Base-by-base conservation (phyloP, 139 green algal species). In the Eudorina sp. region DNA sequence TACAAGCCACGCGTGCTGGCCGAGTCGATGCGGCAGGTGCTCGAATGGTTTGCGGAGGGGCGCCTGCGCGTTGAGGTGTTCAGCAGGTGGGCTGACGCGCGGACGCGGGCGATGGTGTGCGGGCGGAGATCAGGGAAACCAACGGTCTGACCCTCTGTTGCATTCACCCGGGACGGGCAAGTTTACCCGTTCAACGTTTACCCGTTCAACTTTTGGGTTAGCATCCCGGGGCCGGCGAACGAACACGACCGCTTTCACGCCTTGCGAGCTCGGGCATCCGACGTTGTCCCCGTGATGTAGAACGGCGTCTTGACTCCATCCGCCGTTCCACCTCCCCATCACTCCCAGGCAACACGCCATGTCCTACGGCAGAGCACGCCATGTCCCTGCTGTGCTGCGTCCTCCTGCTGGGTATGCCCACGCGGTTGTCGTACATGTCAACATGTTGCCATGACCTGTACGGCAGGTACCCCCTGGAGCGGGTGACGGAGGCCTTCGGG, bases 1-100 rank as follows among this genome's bases (percentile, higher is more conserved):
- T 53, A 95, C 45, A 19, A 90, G 19, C 96, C 96, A 1, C 69
- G 79, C 0, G 75, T 95, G 48, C 93, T 98, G 73, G 89, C 80
- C 29, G 70, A 85, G 13, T 92, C 83, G 34, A 90, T 98, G 80
- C 41, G 31, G 16, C 80, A 97, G 70, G 83, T 96, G 53, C 81
- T 95, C 18, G 25, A 55, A 14, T 94, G 94, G 93, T 86, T 94
- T 40, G 88, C 45, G 8, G 40, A 92, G 46, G 93, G 94, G 45
- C 46, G 82, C 31, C 79, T 98, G 41, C 45, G 5, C 6, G 88
- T 97, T 0, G 91, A 92, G 48, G 83, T 96, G 25, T 95, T 89
- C n/a, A 91, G 95, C 90, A 94, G 86, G 86, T 95, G 36, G 29
- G 43, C n/a, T n/a, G n/a, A n/a, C n/a, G n/a, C n/a, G n/a, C n/a